phyloP scores from a whole-genome alignment of 2,329 filamentous ascomycete species.

The Penicillium olsonii region DNA sequence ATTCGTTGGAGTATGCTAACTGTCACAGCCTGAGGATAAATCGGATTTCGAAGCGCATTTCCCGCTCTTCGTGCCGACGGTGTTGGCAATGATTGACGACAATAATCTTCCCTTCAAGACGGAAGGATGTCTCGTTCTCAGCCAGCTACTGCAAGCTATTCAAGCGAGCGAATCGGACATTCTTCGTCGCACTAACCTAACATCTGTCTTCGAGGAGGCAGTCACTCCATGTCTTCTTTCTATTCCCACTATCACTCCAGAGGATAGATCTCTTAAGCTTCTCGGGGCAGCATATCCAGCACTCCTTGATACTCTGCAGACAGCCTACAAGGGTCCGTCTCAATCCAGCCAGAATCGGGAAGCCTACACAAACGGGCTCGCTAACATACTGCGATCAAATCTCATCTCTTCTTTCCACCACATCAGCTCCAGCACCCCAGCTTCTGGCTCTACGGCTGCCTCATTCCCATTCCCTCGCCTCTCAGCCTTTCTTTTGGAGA shows the following conservation, averaged over 20 bases:
- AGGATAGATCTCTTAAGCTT: constrained; percentile 66
- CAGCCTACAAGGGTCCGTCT: constrained; percentile 41
- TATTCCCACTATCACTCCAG: constrained; percentile 75
- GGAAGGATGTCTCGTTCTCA: constrained; percentile 41
- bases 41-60: constrained; percentile 44
- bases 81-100: constrained; percentile 48
- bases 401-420: constrained; percentile 43
- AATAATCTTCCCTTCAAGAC: constrained; percentile 39
- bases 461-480: constrained; percentile 46
- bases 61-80: constrained; percentile 46
- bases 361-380: constrained; percentile 26
- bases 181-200: constrained; percentile 45
- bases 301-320: constrained; percentile 59
- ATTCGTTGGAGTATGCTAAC: constrained; percentile 8
- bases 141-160: constrained; percentile 37
- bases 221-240: constrained; percentile 68
- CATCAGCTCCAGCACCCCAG: constrained; percentile 49
- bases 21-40: constrained; percentile 28
- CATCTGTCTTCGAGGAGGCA: constrained; percentile 49
- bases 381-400: constrained; percentile 35
- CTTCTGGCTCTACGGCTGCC: constrained; percentile 45
- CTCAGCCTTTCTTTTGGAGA: constrained; percentile 49
- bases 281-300: constrained; percentile 67
- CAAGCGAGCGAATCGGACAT: constrained; percentile 40
- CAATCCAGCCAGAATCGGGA: constrained; percentile 25